phyloP scores from a whole-genome alignment of 305 asterid genomes.

The Fraxinus paxiana region DNA sequence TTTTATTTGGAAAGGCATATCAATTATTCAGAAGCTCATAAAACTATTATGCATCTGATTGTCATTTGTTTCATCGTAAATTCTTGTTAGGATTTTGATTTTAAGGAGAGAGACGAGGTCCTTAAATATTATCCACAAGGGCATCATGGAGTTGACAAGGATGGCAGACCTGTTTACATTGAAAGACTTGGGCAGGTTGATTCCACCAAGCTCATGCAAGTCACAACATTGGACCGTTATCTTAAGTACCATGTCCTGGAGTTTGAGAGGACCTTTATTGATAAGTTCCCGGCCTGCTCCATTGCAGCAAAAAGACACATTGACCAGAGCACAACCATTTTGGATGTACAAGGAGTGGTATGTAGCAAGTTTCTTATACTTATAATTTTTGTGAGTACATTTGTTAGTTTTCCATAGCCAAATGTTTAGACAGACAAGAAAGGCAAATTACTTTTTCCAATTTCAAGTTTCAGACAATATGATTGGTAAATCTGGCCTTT shows the following conservation, averaged over 20 bases:
- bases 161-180: slow-evolving; percentile 78
- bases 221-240: slow-evolving; percentile 77
- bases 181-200: slow-evolving; percentile 87
- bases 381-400: neutral
- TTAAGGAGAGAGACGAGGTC: slow-evolving; percentile 83
- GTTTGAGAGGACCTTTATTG: slow-evolving; percentile 80
- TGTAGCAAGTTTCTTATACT: slow-evolving; percentile 6
- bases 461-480: neutral
- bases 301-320: slow-evolving; percentile 77
- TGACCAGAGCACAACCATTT: slow-evolving; percentile 91
- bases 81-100: slow-evolving; percentile 58
- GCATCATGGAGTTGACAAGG: slow-evolving; percentile 91
- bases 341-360: slow-evolving; percentile 99
- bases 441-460: neutral
- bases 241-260: slow-evolving; percentile 81
- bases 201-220: slow-evolving; percentile 84
- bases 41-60: neutral
- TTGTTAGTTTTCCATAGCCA: neutral
- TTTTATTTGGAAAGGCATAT: neutral
- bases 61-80: neutral
- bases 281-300: slow-evolving; percentile 88
- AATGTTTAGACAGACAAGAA: neutral
- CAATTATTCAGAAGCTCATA: neutral
- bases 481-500: neutral
- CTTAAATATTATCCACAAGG: slow-evolving; percentile 91